Evolutionary conservation across 176 grass and related monocot genomes (phyloP), one percentile per base, ranked within the genome.

Genomic region (Guadua angustifolia): DNA sequence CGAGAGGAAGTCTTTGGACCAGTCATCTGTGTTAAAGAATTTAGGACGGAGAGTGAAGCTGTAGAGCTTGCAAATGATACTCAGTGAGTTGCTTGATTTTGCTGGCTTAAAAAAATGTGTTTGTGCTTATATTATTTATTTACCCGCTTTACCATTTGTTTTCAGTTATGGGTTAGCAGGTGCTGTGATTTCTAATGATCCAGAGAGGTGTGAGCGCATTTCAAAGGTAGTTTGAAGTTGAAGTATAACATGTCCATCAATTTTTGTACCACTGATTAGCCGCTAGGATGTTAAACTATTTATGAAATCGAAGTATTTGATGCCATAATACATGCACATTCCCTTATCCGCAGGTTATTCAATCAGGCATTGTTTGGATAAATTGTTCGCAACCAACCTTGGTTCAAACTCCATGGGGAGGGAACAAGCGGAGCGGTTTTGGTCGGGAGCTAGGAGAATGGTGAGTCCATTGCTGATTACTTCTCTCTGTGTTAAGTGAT

Each of bases 361-460:
- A 91, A 24, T 71, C 91, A 4, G 96, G 96, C 49, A 81, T 98
- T 76, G 35, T 98, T 77, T 99, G 96, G 96, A 67, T 99, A 86
- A 99, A 99, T 63, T 99, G 96, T 83, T 99, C 96, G 24, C 96
- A 99, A 49, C 96, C 96, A 22, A 75, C 64, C 59, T 87, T 99
- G 26, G 85, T 90, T 90, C 96, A 99, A 95, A 88, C 91, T 81
- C 96, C 96, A 8, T 99, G 96, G 96, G 96, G 93, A 87, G 96
- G 96, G 81, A 95, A 83, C 78, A 98, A 95, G 74, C 91, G 91
- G 42, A 99, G 96, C 45, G 93, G 96, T 49, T 99, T 99, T 85
- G 96, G 96, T 38, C 96, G 91, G 39, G 96, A 98, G 84, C 96
- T 98, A 5, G 96, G 96, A 68, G 91, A 98, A 85, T 93, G 96